Evolutionary conservation across 202 grass and related monocot species (phyloP).

Genomic region (Dendrocalamus latiflorus): DNA sequence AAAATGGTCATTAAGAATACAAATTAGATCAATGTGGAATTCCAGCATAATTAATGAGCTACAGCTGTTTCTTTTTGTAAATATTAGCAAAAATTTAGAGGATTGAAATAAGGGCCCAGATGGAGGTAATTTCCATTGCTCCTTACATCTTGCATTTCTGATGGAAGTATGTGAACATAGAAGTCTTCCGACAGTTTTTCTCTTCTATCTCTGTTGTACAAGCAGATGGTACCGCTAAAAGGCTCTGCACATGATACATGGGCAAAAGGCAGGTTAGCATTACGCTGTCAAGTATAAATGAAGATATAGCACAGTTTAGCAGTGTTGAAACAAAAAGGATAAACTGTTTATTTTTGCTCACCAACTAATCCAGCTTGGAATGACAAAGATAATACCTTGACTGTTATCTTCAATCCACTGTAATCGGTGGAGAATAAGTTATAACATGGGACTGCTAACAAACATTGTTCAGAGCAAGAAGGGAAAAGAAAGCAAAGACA

Average conservation of each 20-base stretch:
- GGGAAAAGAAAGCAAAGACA: not conserved
- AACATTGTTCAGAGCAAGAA: slow-evolving; percentile 13
- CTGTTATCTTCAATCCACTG: slow-evolving; percentile 96
- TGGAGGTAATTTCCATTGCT: slow-evolving; percentile 7
- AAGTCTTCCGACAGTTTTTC: slow-evolving; percentile 97
- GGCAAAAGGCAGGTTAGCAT: slow-evolving; percentile 30
- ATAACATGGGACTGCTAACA: slow-evolving; percentile 27
- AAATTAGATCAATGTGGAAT: slow-evolving; percentile 20
- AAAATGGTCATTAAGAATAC: slow-evolving; percentile 9
- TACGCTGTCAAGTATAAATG: not conserved
- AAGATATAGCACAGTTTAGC: slow-evolving; percentile 10
- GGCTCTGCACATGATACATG: slow-evolving; percentile 62
- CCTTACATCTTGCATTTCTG: slow-evolving; percentile 89
- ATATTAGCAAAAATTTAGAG: slow-evolving; percentile 16
- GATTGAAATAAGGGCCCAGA: not conserved
- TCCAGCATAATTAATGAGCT: slow-evolving; percentile 1
- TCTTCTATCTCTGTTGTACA: slow-evolving; percentile 97
- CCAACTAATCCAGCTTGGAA: slow-evolving; percentile 95
- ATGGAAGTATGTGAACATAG: slow-evolving; percentile 72
- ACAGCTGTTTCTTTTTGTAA: slow-evolving; percentile 1
- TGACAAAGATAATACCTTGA: slow-evolving; percentile 91
- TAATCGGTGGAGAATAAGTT: slow-evolving; percentile 28
- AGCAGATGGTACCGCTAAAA: slow-evolving; percentile 94
- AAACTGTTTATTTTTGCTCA: slow-evolving; percentile 46
- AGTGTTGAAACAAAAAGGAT: slow-evolving; percentile 17